Percentiles rank a stretch among this genome's conserved stretches.
phyloP scores from a whole-genome alignment of 257 asterid genomes.

The Jasminum sambac region DNA sequence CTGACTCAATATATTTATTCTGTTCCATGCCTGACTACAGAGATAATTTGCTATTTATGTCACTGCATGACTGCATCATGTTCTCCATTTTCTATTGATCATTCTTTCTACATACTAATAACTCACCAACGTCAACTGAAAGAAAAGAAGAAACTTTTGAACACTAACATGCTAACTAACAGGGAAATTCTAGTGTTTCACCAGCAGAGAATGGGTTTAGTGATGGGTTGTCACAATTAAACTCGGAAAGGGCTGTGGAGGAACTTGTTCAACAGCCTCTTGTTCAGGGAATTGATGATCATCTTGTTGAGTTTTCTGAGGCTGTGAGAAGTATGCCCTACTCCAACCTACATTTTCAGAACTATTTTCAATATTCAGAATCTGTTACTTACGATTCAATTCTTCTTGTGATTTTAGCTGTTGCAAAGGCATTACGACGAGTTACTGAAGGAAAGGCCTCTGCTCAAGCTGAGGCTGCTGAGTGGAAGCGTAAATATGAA shows the following conservation, averaged over 20 bases:
- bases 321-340: conserved; percentile 71
- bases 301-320: conserved; percentile 83
- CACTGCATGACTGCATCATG: not conserved
- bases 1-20: not conserved
- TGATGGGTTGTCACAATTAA: conserved; percentile 43
- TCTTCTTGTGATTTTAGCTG: conserved; percentile 48
- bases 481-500: conserved; percentile 93
- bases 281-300: conserved; percentile 74
- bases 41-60: not conserved
- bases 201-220: conserved; percentile 52
- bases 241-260: conserved; percentile 58
- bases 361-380: not conserved
- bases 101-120: not conserved
- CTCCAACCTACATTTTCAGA: not conserved
- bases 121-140: not conserved
- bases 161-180: conserved; percentile 18
- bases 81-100: not conserved
- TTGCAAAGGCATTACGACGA: conserved; percentile 71
- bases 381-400: conserved; percentile 11
- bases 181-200: conserved; percentile 48
- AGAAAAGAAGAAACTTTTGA: conserved; percentile 2
- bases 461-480: conserved; percentile 95
- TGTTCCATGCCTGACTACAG: not conserved
- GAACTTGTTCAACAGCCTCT: conserved; percentile 70
- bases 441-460: conserved; percentile 85